phyloP scores from a whole-genome alignment of 805 yeast genomes.

The Starmerella apis region DNA sequence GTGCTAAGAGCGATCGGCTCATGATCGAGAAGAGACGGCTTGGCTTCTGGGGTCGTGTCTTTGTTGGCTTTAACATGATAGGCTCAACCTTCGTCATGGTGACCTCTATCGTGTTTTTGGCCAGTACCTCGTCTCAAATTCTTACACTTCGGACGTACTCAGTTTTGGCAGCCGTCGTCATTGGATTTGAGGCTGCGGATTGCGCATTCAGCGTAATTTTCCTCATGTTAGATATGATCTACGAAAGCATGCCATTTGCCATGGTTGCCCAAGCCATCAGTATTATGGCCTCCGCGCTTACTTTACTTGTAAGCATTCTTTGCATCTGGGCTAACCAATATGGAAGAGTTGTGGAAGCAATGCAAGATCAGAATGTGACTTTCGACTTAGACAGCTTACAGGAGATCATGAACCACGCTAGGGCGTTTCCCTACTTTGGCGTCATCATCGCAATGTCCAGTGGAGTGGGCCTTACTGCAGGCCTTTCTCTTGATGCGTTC shows the following conservation, averaged over 20 bases:
- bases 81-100: constrained; percentile 14
- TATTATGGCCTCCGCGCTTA: constrained; percentile 22
- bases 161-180: constrained; percentile 10
- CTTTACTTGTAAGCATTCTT: constrained; percentile 22
- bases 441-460: constrained; percentile 22
- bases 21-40: constrained; percentile 4
- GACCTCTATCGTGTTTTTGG: constrained; percentile 20
- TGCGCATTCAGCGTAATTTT: constrained; percentile 23
- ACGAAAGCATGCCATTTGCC: constrained; percentile 21
- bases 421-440: constrained; percentile 24
- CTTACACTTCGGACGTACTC: constrained; percentile 13
- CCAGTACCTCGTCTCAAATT: constrained; percentile 19
- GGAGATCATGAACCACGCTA: constrained; percentile 6
- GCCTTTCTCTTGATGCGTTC: constrained; percentile 20
- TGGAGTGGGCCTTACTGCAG: constrained; percentile 26
- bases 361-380: background rate
- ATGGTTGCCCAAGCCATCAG: constrained; percentile 26
- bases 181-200: constrained; percentile 22
- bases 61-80: constrained; percentile 11
- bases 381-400: background rate
- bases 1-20: background rate
- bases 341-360: constrained; percentile 2
- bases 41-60: constrained; percentile 13
- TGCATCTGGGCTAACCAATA: constrained; percentile 23
- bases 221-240: constrained; percentile 18